A percentile compares a stretch with the other conserved stretches of the same genome.
These are phyloP conservation scores for Scheffersomyces cryptocercus DNA, from an alignment of 1,139 yeast genomes.

Conservation along the genomic window DNA sequence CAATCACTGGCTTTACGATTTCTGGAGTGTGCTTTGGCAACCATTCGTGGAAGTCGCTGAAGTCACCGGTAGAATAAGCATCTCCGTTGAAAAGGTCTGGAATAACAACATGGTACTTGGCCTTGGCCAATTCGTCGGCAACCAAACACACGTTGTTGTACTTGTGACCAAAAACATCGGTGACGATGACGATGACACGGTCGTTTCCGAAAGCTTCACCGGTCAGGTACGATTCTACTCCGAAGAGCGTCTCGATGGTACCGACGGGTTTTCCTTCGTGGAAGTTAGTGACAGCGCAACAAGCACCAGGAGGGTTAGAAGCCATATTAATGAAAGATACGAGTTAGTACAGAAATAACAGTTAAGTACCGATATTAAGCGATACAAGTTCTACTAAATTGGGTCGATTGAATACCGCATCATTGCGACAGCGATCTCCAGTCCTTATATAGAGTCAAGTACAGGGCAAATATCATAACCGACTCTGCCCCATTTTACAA, in stretches of 20 bases:
- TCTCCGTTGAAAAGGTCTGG: slow-evolving; percentile 76
- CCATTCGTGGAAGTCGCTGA: slow-evolving; percentile 47
- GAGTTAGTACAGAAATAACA: too few relatives aligned
- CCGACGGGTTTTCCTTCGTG: slow-evolving; percentile 60
- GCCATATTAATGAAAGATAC: slow-evolving; percentile 38
- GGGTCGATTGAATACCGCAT: too few relatives aligned
- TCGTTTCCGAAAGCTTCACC: slow-evolving; percentile 48
- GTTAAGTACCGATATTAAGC: too few relatives aligned
- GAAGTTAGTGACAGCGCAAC: slow-evolving; percentile 43
- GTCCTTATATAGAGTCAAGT: too few relatives aligned
- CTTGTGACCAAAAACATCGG: slow-evolving; percentile 70
- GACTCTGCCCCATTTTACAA: too few relatives aligned
- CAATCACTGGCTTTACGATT: slow-evolving; percentile 38
- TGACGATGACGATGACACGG: slow-evolving; percentile 56
- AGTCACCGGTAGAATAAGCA: slow-evolving; percentile 31
- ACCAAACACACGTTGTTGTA: slow-evolving; percentile 56
- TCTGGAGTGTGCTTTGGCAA: slow-evolving; percentile 51
- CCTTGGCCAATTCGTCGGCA: slow-evolving; percentile 69
- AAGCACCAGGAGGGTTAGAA: slow-evolving; percentile 52
- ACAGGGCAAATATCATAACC: too few relatives aligned
- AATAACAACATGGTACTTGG: slow-evolving; percentile 60
- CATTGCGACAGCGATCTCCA: too few relatives aligned
- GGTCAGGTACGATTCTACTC: slow-evolving; percentile 54
- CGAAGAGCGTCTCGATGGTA: slow-evolving; percentile 36
- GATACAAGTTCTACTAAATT: too few relatives aligned